Conservation (phyloP, 352 stramenopile genomes). For the Thalassiosira livingstoniorum region DNA sequence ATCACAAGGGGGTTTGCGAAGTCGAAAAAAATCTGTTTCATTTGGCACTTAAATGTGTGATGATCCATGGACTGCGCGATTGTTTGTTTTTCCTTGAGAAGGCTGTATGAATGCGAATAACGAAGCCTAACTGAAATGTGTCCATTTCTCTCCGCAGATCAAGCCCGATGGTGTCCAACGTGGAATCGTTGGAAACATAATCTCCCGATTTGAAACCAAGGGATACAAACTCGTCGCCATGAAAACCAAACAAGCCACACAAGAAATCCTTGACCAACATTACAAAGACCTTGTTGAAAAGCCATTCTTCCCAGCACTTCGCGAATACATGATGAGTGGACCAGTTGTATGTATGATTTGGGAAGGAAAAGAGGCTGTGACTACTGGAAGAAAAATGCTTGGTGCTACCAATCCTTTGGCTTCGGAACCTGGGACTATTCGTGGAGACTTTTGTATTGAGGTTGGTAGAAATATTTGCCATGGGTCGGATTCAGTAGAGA, state of each 20-base stretch:
- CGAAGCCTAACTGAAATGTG: no score
- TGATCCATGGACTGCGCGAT: no score
- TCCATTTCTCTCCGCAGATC: no score
- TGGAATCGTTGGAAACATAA: conserved; percentile 95
- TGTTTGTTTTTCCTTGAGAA: no score
- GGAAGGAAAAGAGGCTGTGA: conserved; percentile 94
- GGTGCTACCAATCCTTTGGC: conserved; percentile 96
- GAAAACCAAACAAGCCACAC: conserved; percentile 88
- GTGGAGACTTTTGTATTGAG: conserved; percentile 95
- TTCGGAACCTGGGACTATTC: conserved; percentile 95
- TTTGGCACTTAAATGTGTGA: no score
- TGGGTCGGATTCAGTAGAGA: conserved; percentile 97
- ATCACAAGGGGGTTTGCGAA: no score
- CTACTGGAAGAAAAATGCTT: conserved; percentile 95
- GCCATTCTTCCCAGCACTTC: conserved; percentile 85
- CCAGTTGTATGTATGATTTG: conserved; percentile 94
- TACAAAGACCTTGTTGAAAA: conserved; percentile 92
- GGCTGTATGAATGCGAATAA: no score
- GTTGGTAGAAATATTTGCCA: conserved; percentile 95
- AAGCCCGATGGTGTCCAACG: conserved; percentile 97
- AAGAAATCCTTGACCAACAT: conserved; percentile 80
- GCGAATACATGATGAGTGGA: conserved; percentile 86
- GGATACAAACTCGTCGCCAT: conserved; percentile 96
- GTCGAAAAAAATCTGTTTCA: no score
- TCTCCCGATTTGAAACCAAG: conserved; percentile 96